Evolutionary conservation across 768 basidiomycete genomes (phyloP), one percentile per base, ranked within the genome.

Genomic region (Heimioporus sp.): DNA sequence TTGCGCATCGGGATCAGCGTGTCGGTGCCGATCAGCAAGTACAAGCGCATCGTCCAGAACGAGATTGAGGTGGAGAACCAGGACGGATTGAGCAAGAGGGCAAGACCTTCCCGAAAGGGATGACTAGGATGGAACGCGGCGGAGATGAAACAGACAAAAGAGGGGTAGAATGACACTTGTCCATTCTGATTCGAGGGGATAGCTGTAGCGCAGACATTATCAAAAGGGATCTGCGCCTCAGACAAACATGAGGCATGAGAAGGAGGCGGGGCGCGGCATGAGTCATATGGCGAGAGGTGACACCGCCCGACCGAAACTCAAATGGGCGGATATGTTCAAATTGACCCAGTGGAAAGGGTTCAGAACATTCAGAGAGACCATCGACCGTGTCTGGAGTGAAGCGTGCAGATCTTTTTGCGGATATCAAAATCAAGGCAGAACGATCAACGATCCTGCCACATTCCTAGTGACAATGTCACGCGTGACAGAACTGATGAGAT

Each of bases 61-160:
- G 24, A 51, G 59, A 48, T 48, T 30, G 55, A 46, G 39, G 35
- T 16, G 60, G 43, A 65, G 66, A 68, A 68, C 54, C 50, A 6
- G 9, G n/a, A 53, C 54, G 37, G 31, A 66, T 59, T 46, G 15
- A 59, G 65, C 28, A 62, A 45, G 10, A 36, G 17, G 48, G 49
- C 44, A 37, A 46, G 34, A 16, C 50, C 48, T 64, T 56, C 63
- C 66, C 19, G 47, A 63, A 68, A 3, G 40, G 50, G 60, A 17
- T 8, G 17, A 10, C 47, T 28, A 41, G 48, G 40, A 43, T 45
- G 50, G 46, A 53, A 48, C 30, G 36, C 28, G 59, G 67, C 65
- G 65, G 69, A 70, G 57, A 70, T 70, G 69, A 71, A 70, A 43
- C 32, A 46, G 47, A 36, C 49, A 52, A 17, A 52, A 20, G 43